Evolutionary conservation across 2,329 filamentous ascomycete genomes (phyloP).

Genomic region (Lecanicillium sp.): DNA sequence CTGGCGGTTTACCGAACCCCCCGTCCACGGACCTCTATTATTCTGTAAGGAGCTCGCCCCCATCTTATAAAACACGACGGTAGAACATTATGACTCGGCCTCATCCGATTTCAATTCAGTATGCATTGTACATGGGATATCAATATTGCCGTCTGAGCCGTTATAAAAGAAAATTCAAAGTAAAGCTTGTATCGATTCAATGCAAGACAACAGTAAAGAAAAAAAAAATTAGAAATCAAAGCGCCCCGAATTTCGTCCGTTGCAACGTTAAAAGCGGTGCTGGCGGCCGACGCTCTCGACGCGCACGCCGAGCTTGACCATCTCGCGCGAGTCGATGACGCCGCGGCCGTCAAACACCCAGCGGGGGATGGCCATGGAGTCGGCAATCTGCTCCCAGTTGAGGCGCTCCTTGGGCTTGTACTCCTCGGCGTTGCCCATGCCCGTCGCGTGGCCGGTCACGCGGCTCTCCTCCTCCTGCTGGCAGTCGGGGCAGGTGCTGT

Average conservation of each 20-base stretch:
- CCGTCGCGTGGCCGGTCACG: constrained; percentile 33
- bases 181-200: neutral
- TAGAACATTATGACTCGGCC: too few relatives aligned
- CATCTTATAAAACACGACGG: too few relatives aligned
- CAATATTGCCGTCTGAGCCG: neutral
- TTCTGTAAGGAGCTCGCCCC: too few relatives aligned
- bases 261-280: constrained; percentile 33
- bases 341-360: constrained; percentile 54
- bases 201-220: neutral
- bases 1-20: too few relatives aligned
- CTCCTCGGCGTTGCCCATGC: constrained; percentile 38
- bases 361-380: constrained; percentile 45
- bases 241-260: neutral
- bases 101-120: neutral
- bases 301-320: constrained; percentile 44
- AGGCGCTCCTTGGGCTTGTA: constrained; percentile 42
- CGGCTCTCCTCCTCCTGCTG: constrained; percentile 34
- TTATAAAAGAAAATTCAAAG: neutral
- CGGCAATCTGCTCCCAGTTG: constrained; percentile 46
- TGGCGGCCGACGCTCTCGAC: constrained; percentile 49
- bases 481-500: constrained; percentile 45
- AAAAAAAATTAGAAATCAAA: constrained; percentile 2
- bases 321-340: constrained; percentile 42
- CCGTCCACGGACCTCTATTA: too few relatives aligned
- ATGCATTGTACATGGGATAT: neutral